A percentile compares a stretch with the other conserved stretches of the same genome.
These are phyloP conservation scores for Solanum bulbocastanum DNA, from an alignment of 257 asterid species.

Conservation along the genomic window DNA sequence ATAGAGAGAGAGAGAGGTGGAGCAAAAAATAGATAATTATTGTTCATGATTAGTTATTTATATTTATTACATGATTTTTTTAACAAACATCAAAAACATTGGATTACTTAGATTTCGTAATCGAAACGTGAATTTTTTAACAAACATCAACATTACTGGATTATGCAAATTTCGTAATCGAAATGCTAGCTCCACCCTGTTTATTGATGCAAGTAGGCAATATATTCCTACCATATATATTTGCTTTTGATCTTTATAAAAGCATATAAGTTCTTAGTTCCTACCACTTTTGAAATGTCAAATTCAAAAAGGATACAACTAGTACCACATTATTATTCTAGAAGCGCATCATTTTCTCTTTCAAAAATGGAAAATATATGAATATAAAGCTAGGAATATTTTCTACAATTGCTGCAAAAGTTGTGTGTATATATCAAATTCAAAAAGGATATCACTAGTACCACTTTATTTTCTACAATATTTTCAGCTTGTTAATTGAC, in stretches of 20 bases:
- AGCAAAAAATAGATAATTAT: too few relatives aligned
- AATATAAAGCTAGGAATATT: neutral
- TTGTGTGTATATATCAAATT: neutral
- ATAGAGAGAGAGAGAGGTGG: too few relatives aligned
- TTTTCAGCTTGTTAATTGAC: neutral
- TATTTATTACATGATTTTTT: neutral
- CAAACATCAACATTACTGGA: neutral
- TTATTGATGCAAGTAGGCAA: neutral
- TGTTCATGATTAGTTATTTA: neutral
- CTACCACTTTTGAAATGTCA: neutral
- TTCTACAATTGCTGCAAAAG: neutral
- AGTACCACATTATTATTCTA: neutral
- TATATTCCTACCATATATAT: neutral
- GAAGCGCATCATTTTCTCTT: neutral
- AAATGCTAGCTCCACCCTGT: neutral
- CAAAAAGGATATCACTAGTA: too few relatives aligned
- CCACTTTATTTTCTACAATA: too few relatives aligned
- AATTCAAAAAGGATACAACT: neutral
- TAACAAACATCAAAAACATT: neutral
- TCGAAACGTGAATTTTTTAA: too few relatives aligned
- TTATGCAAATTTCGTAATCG: accelerated
- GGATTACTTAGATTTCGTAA: accelerated
- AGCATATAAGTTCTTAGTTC: neutral
- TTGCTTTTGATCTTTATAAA: neutral
- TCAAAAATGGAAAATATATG: neutral